Evolutionary conservation across 2,329 filamentous ascomycete genomes (phyloP).

Genomic region (Tolypocladium amazonense): DNA sequence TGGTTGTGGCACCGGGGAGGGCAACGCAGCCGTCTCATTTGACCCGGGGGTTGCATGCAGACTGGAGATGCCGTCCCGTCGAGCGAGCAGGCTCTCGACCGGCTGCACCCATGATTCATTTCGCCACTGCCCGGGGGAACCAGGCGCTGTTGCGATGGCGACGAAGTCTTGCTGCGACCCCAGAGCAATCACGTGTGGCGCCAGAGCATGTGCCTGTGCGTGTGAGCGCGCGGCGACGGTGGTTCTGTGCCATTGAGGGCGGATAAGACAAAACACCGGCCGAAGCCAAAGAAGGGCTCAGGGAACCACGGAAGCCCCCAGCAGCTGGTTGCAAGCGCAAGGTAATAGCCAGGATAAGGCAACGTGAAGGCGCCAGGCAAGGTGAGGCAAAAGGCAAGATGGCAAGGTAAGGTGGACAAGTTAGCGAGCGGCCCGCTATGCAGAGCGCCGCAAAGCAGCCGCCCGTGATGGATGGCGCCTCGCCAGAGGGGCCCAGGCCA

Average conservation of each 20-base stretch:
- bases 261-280: background rate
- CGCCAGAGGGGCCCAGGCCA: background rate
- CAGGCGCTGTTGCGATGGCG: slow-evolving; percentile 2
- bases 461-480: background rate
- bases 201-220: background rate
- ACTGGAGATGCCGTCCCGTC: background rate
- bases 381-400: too few relatives aligned
- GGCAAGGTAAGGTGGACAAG: background rate
- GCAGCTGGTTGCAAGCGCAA: background rate
- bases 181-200: background rate
- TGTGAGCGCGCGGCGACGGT: background rate
- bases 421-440: background rate
- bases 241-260: background rate
- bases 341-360: too few relatives aligned
- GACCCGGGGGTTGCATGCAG: background rate
- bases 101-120: slow-evolving; percentile 2
- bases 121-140: slow-evolving; percentile 4
- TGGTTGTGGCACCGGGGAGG: background rate
- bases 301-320: background rate
- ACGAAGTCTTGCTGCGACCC: background rate
- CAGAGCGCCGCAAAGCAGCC: background rate
- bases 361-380: too few relatives aligned
- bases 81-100: background rate
- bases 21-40: background rate
- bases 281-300: background rate